Evolutionary conservation across 2,329 filamentous ascomycete genomes (phyloP), one percentile per base, ranked within the genome.

Genomic region (Pseudogymnoascus sp.): DNA sequence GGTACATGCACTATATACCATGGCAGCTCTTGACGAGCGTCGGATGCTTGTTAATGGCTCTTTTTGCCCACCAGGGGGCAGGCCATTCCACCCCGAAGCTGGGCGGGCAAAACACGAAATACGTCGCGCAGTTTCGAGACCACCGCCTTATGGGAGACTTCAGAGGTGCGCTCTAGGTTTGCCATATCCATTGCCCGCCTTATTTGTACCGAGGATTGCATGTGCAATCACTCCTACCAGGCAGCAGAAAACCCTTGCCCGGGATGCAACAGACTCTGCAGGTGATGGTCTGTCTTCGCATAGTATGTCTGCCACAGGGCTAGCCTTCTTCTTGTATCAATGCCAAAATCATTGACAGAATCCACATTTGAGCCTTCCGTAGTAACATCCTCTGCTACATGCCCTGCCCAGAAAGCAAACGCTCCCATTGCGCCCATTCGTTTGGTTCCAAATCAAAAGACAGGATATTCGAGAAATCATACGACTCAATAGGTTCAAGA

Each of bases 371-470:
- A 55, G 45, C 18, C n/a, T 29, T 55, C 31, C 8, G n/a, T 31
- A 55, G 27, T 55, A n/a, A 27, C 45, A 33, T 55, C 27, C 45
- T 31, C 27, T 31, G 45, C 45, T 55, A 55, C 27, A 31, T 55
- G 15, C 45, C 45, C 27, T 69, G 68, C 21, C 64, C 67, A 42
- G 65, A 59, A 58, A 66, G 31, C 31, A 72, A 58, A 21, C 68
- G 70, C 18, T 72, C 70, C 70, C 70, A 72, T 58, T 71, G 69
- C 10, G 65, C 5, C 70, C 70, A 72, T 60, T 70, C 68, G 61
- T 67, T 65, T 9, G 68, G 64, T 35, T 72, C 66, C 64, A 68
- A 65, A 31, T 72, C 69, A 25, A 70, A 71, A 12, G 69, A 69
- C 3, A 69, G 31, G 13, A 69, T 58, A 59, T 68, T 63, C 2